Base-by-base conservation (phyloP, 2,329 filamentous ascomycete genomes). In the Neofusicoccum cordaticola region DNA sequence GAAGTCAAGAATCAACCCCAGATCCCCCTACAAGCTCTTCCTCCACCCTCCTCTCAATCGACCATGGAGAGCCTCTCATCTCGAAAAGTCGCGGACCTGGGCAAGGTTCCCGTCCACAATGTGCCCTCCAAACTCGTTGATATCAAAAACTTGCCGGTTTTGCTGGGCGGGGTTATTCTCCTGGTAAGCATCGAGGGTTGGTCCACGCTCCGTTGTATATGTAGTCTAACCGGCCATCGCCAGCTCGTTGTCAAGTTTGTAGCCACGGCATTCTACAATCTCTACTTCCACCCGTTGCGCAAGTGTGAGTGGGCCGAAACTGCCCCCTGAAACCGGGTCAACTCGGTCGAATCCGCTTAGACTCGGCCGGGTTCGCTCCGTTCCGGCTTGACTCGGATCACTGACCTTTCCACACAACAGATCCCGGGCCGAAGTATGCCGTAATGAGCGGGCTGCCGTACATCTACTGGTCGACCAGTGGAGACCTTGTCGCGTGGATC, bases 241-340 rank as follows among this genome's bases (percentile, higher is more conserved):
- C 17, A 60, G 56, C n/a, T 60, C 12, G 1, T 47, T 9, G 15
- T 60, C 0, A 48, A 60, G 15, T 35, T 60, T n/a, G 9, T 37
- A 31, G 41, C 56, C 11, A 60, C 56, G 27, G 56, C 31, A 6
- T 66, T 79, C 34, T 79, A 81, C 69, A 77, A 75, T 63, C 66
- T 78, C n/a, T 81, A 73, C 67, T 78, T 82, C 63, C 77, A 81
- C 37, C 80, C 81, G 4, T 71, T 82, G 0, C 69, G 71, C 19
- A 76, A 78, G 44, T 79, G 56, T 60, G 27, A 48, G 42, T 47
- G 1, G 2, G 2, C 12, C 35, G n/a, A 31, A 31, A 5, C 27
- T 7, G 27, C 27, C 27, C 27, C 27, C 27, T 31, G 5, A 31
- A 31, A 7, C 6, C 27, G 27, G 27, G 4, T 31, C 27, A 5